A percentile compares a stretch with the other conserved stretches of the same genome.
phyloP scores from a whole-genome alignment of 805 yeast genomes.

The Saturnispora galanensis region DNA sequence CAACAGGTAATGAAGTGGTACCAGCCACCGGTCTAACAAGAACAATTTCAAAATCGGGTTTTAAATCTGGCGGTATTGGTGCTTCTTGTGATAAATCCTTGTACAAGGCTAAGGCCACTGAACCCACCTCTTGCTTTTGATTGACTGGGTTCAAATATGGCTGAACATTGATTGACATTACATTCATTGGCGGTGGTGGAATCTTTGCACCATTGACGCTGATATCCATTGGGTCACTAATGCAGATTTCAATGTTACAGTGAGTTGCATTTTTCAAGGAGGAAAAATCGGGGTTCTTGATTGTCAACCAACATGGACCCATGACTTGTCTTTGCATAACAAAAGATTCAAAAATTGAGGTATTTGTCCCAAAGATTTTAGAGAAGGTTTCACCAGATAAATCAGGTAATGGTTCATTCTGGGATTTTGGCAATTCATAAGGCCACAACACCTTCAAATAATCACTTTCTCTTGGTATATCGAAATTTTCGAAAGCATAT shows the following conservation, averaged over 20 bases:
- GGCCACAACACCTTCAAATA: conserved; percentile 76
- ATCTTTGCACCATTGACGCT: conserved; percentile 32
- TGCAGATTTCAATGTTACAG: conserved; percentile 66
- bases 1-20: conserved; percentile 59
- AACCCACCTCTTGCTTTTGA: conserved; percentile 78
- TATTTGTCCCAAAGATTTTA: conserved; percentile 69
- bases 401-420: conserved; percentile 44
- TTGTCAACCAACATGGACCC: conserved; percentile 97
- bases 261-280: conserved; percentile 60
- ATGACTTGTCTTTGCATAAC: conserved; percentile 72
- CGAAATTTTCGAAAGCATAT: conserved; percentile 82
- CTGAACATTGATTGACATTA: conserved; percentile 69
- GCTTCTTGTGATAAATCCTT: conserved; percentile 64
- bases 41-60: conserved; percentile 57
- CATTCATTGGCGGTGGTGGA: conserved; percentile 58
- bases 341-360: conserved; percentile 75
- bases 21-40: conserved; percentile 72
- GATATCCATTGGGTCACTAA: conserved; percentile 38
- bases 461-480: conserved; percentile 68
- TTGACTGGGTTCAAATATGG: conserved; percentile 66
- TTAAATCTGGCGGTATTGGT: conserved; percentile 50
- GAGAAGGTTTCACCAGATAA: conserved; percentile 67
- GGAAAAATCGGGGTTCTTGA: conserved; percentile 52
- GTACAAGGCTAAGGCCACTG: conserved; percentile 70
- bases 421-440: conserved; percentile 49